These are phyloP conservation scores for Baudoinia panamericana DNA, from an alignment of 495 filamentous ascomycete species.

Conservation along the genomic window DNA sequence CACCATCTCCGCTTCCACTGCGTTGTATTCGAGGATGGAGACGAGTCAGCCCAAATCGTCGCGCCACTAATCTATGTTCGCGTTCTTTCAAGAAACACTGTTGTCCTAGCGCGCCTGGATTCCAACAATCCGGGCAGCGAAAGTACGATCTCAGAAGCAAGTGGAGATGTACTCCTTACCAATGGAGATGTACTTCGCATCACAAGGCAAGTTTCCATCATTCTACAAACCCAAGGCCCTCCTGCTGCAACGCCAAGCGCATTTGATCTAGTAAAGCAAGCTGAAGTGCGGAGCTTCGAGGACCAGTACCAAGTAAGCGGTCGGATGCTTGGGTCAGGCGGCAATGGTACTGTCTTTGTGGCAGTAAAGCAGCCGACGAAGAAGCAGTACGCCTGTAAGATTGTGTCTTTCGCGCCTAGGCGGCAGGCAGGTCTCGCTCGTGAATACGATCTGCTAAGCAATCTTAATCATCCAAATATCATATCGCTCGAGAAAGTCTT, in stretches of 20 bases:
- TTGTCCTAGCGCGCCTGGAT: background rate
- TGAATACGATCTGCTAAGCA: conserved; percentile 30
- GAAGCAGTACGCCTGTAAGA: conserved; percentile 33
- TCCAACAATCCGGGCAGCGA: conserved; percentile 4
- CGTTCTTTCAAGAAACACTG: conserved; percentile 31
- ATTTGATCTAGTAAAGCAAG: conserved; percentile 11
- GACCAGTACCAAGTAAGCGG: conserved; percentile 24
- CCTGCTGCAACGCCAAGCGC: background rate
- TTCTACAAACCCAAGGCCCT: conserved; percentile 9
- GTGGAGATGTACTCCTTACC: conserved; percentile 25
- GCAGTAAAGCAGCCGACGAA: conserved; percentile 23
- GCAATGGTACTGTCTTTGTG: conserved; percentile 26
- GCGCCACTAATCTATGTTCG: conserved; percentile 31
- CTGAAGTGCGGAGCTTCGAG: conserved; percentile 18
- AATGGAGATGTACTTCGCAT: conserved; percentile 27
- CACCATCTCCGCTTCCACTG: conserved; percentile 31
- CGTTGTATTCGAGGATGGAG: conserved; percentile 25
- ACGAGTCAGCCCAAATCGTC: conserved; percentile 13
- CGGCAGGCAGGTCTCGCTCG: conserved; percentile 16
- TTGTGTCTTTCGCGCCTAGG: conserved; percentile 21
- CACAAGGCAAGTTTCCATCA: conserved; percentile 9
- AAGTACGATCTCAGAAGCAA: conserved; percentile 3
- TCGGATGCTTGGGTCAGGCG: conserved; percentile 28
- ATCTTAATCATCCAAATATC: conserved; percentile 36
- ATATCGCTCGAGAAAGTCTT: conserved; percentile 34